A percentile compares a stretch with the other conserved stretches of the same genome.
These are phyloP conservation scores for Xerophyta viscosa DNA, from an alignment of 106 monocot genomes.

Conservation along the genomic window DNA sequence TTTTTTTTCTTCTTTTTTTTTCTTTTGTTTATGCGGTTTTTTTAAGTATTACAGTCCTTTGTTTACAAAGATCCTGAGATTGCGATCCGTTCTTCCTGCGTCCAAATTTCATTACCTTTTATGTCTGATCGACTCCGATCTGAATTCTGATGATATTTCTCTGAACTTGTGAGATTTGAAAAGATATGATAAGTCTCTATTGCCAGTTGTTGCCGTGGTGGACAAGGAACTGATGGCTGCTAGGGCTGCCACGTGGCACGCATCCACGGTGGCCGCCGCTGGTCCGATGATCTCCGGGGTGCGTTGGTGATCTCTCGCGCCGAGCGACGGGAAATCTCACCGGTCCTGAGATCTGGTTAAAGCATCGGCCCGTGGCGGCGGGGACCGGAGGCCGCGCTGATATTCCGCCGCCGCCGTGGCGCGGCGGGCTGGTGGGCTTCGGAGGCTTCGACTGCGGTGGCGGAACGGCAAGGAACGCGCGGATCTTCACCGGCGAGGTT, in stretches of 20 bases:
- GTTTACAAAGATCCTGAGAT: too few species aligned
- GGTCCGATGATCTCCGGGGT: background rate
- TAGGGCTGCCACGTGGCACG: background rate
- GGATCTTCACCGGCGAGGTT: slow-evolving; percentile 43
- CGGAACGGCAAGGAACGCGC: slow-evolving; percentile 48
- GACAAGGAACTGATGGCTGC: slow-evolving; percentile 17
- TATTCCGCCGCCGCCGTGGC: background rate
- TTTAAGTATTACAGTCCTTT: too few species aligned
- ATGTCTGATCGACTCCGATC: too few species aligned
- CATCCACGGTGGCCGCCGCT: slow-evolving; percentile 8
- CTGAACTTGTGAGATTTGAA: too few species aligned
- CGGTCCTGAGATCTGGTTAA: slow-evolving; percentile 7
- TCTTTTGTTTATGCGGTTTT: too few species aligned
- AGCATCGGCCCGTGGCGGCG: slow-evolving; percentile 2
- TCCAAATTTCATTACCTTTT: too few species aligned
- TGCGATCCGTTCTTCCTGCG: too few species aligned
- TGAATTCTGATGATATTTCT: too few species aligned
- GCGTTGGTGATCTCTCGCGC: background rate
- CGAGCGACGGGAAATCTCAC: background rate
- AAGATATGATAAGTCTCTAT: too few species aligned
- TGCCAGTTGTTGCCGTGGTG: slow-evolving; percentile 33
- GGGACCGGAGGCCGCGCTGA: background rate
- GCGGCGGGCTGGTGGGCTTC: background rate
- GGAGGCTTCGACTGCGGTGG: background rate
- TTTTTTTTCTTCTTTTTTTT: too few species aligned